Percentiles rank a stretch among this genome's conserved stretches.
phyloP scores from a whole-genome alignment of 768 basidiomycete species.

The Collybia nuda region DNA sequence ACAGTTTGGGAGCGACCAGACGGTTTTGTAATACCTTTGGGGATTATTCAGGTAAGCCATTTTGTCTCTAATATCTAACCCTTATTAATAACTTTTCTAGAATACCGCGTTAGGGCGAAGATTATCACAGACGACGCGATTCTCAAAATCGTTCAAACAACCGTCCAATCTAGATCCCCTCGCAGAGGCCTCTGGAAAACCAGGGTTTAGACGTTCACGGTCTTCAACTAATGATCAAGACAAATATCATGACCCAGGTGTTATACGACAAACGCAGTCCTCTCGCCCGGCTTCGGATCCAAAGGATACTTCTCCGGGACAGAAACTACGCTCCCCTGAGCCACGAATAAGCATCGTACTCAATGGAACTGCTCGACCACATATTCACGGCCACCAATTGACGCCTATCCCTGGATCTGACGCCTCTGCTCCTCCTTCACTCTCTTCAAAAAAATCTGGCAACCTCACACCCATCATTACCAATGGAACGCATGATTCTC shows the following conservation, averaged over 20 bases:
- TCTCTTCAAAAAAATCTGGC: conserved; percentile 42
- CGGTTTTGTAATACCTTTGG: conserved; percentile 89
- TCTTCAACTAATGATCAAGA: conserved; percentile 35
- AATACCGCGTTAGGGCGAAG: conserved; percentile 74
- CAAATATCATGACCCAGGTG: conserved; percentile 12
- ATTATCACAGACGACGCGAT: conserved; percentile 56
- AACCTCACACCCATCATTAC: conserved; percentile 22
- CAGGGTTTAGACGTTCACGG: conserved; percentile 31
- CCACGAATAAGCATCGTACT: conserved; percentile 18
- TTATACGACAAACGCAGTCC: conserved; percentile 28
- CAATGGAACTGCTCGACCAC: conserved; percentile 26
- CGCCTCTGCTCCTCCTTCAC: conserved; percentile 54
- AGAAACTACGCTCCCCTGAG: conserved; percentile 29
- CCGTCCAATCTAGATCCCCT: conserved; percentile 1
- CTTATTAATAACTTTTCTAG: conserved; percentile 29
- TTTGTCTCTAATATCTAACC: conserved; percentile 1
- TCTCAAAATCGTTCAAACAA: conserved; percentile 33
- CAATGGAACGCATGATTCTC: conserved; percentile 26
- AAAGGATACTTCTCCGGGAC: conserved; percentile 17
- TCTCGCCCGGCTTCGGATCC: conserved; percentile 22
- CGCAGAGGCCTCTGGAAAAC: conserved; percentile 12
- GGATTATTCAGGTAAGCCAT: conserved; percentile 72
- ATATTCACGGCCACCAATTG: conserved; percentile 40
- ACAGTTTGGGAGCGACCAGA: conserved; percentile 92
- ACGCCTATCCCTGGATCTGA: conserved; percentile 74